Conservation (phyloP, 2,329 filamentous ascomycete genomes). For the Colletotrichum sp. region DNA sequence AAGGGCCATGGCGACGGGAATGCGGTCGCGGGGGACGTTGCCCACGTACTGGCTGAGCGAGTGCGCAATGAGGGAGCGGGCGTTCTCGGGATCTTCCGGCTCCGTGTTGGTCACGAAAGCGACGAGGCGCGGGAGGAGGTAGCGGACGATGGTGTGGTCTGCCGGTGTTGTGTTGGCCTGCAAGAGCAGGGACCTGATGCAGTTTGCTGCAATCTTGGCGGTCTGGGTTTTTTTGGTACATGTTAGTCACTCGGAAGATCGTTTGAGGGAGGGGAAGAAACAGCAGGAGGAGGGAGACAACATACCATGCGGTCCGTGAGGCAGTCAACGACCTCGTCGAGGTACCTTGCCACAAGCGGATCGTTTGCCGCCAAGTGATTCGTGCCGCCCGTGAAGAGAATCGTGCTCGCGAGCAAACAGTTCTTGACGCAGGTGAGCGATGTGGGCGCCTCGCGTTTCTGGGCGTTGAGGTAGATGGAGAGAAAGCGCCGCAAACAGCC, state of each 20-base stretch:
- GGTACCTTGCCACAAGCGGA: slow-evolving; percentile 73
- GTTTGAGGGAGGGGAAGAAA: background rate
- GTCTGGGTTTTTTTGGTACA: slow-evolving; percentile 53
- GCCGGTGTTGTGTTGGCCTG: slow-evolving; percentile 65
- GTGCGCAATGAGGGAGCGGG: slow-evolving; percentile 72
- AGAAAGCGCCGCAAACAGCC: slow-evolving; percentile 85
- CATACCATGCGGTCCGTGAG: slow-evolving; percentile 79
- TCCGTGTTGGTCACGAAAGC: slow-evolving; percentile 74
- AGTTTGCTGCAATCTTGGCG: slow-evolving; percentile 88
- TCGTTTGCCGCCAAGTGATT: slow-evolving; percentile 78
- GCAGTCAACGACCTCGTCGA: slow-evolving; percentile 85
- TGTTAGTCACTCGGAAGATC: slow-evolving; percentile 7
- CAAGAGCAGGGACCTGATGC: slow-evolving; percentile 83
- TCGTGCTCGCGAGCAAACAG: slow-evolving; percentile 83
- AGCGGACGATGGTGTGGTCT: slow-evolving; percentile 75
- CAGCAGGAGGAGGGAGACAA: slow-evolving; percentile 36
- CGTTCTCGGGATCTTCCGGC: slow-evolving; percentile 79
- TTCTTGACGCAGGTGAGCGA: slow-evolving; percentile 93
- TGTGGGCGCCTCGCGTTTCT: slow-evolving; percentile 75
- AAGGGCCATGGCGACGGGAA: slow-evolving; percentile 71
- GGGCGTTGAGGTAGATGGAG: slow-evolving; percentile 76
- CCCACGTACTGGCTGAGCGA: slow-evolving; percentile 76
- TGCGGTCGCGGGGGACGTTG: slow-evolving; percentile 48
- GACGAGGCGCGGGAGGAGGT: slow-evolving; percentile 77
- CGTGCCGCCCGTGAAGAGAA: slow-evolving; percentile 83